phyloP scores from a whole-genome alignment of 2,329 filamentous ascomycete genomes.

The Cordyceps tenuipes region DNA sequence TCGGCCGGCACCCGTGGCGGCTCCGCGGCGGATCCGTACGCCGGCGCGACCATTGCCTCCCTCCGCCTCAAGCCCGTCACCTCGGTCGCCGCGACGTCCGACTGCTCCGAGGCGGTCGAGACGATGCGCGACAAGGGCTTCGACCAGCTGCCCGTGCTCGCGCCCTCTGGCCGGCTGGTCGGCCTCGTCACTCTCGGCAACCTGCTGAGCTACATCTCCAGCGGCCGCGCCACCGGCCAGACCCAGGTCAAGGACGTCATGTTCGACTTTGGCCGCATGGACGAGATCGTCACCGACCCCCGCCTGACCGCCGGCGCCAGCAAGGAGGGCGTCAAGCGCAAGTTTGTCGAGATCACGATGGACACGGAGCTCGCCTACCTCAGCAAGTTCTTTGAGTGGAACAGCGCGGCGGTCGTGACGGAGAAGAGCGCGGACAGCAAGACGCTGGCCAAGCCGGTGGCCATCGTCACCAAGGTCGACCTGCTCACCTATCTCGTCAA shows the following conservation, averaged over 20 bases:
- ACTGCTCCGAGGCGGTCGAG: conserved; percentile 84
- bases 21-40: conserved; percentile 58
- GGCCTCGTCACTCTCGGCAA: conserved; percentile 94
- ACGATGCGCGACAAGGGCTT: conserved; percentile 98
- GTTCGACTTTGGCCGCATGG: conserved; percentile 87
- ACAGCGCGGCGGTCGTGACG: conserved; percentile 89
- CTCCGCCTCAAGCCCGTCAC: conserved; percentile 91
- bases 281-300: conserved; percentile 86
- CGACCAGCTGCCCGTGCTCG: conserved; percentile 89
- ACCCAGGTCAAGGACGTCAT: conserved; percentile 80
- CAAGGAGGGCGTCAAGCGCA: conserved; percentile 43
- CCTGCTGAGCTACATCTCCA: conserved; percentile 80
- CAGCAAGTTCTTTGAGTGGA: conserved; percentile 96
- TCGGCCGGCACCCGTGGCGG: conserved; percentile 27
- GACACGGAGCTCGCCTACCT: conserved; percentile 78
- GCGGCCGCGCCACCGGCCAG: conserved; percentile 65
- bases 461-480: conserved; percentile 94
- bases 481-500: conserved; percentile 86
- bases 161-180: conserved; percentile 64
- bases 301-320: conserved; percentile 47
- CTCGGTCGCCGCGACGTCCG: conserved; percentile 61
- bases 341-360: conserved; percentile 89
- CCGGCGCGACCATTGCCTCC: conserved; percentile 67
- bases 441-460: conserved; percentile 65
- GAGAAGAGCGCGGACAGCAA: conserved; percentile 54